Percentiles rank a stretch among this genome's conserved stretches.
Conservation (phyloP, 495 filamentous ascomycete species). For the Daldinia grandis region DNA sequence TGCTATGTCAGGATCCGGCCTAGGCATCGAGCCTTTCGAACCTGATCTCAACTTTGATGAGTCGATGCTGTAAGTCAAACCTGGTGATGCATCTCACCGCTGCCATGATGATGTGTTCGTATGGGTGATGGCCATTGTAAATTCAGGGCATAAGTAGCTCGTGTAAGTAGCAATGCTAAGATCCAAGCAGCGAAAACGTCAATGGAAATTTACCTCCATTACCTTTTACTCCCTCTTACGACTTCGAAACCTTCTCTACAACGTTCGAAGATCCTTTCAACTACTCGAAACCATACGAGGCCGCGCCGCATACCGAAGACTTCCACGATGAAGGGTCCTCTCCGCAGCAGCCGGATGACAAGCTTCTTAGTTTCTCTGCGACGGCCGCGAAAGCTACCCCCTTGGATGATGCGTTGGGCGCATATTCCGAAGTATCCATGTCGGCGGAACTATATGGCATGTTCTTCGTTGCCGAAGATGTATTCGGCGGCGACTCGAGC, state of each 20-base stretch:
- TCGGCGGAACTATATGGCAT: slow-evolving; percentile 90
- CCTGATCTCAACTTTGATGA: slow-evolving; percentile 58
- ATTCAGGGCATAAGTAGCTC: not conserved
- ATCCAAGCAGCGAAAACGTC: slow-evolving; percentile 51
- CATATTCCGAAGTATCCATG: slow-evolving; percentile 69
- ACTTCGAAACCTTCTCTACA: slow-evolving; percentile 62
- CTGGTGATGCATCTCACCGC: slow-evolving; percentile 14
- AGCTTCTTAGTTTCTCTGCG: slow-evolving; percentile 79
- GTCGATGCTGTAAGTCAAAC: slow-evolving; percentile 53
- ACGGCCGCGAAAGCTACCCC: slow-evolving; percentile 73
- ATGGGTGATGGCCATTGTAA: not conserved
- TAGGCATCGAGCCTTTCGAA: slow-evolving; percentile 53
- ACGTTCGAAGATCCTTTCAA: slow-evolving; percentile 77
- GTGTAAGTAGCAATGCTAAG: slow-evolving; percentile 28
- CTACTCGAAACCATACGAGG: slow-evolving; percentile 62
- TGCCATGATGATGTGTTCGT: not conserved
- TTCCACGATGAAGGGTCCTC: slow-evolving; percentile 46
- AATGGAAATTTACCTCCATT: slow-evolving; percentile 54
- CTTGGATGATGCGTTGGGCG: slow-evolving; percentile 64
- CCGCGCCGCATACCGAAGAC: slow-evolving; percentile 41
- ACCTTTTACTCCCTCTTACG: slow-evolving; percentile 63
- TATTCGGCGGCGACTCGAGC: slow-evolving; percentile 57
- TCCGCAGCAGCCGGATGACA: slow-evolving; percentile 72
- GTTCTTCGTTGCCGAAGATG: slow-evolving; percentile 90
- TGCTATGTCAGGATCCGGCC: slow-evolving; percentile 35